phyloP scores from a whole-genome alignment of 441 rosid species.

The Syzygium malaccense region DNA sequence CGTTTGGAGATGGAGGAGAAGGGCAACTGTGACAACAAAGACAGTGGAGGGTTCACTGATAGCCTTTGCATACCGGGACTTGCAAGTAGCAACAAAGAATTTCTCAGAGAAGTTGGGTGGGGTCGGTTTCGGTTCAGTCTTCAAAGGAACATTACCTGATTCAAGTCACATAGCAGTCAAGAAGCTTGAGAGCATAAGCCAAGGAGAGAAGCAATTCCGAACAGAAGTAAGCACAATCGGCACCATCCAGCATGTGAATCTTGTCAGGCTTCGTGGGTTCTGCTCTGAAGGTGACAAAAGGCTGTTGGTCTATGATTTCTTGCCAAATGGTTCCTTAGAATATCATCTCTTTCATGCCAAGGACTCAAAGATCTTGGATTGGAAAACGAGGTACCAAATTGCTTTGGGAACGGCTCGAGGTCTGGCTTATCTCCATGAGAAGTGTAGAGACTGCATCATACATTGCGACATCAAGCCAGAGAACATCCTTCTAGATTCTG shows the following conservation, averaged over 20 bases:
- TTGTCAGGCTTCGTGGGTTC: conserved; percentile 66
- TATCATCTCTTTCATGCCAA: conserved; percentile 33
- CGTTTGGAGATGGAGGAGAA: conserved; percentile 25
- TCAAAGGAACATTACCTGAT: conserved; percentile 52
- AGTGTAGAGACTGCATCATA: conserved; percentile 73
- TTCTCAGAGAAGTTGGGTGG: conserved; percentile 64
- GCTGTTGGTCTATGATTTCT: conserved; percentile 55
- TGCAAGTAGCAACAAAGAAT: conserved; percentile 46
- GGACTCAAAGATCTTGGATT: conserved; percentile 27
- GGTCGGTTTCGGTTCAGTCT: conserved; percentile 82
- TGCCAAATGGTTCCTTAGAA: conserved; percentile 64
- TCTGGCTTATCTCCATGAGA: conserved; percentile 59
- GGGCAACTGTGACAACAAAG: conserved; percentile 8
- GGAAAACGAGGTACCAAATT: conserved; percentile 48
- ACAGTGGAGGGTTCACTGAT: conserved; percentile 46
- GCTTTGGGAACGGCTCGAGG: conserved; percentile 73
- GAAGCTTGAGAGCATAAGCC: conserved; percentile 52
- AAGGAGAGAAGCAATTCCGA: conserved; percentile 77
- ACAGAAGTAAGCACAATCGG: conserved; percentile 67
- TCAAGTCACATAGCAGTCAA: conserved; percentile 58
- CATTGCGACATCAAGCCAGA: conserved; percentile 84
- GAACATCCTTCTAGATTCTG: conserved; percentile 58
- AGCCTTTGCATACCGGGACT: conserved; percentile 55
- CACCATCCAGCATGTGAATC: conserved; percentile 64
- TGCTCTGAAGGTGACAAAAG: conserved; percentile 51